Conservation (phyloP, 306 rosid species). For the Clitoria ternatea region DNA sequence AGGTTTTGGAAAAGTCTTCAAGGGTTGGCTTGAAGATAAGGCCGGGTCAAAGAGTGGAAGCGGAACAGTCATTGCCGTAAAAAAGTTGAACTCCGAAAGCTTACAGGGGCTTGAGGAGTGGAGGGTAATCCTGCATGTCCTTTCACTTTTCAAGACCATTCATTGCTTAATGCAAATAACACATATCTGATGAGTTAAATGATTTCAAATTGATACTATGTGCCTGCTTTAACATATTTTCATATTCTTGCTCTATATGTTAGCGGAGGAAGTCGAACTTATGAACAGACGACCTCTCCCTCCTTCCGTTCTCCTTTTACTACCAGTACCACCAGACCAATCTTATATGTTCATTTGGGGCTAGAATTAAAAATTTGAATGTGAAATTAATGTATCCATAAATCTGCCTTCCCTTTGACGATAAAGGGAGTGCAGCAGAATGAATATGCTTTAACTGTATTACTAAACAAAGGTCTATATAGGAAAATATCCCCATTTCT, state of each 20-base stretch:
- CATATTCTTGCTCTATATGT: background rate
- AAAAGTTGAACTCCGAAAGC: conserved; percentile 85
- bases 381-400: background rate
- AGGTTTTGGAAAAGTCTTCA: conserved; percentile 89
- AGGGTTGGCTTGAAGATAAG: conserved; percentile 91
- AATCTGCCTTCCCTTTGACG: background rate
- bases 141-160: background rate
- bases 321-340: no score
- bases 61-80: conserved; percentile 70
- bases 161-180: background rate
- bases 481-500: background rate
- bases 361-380: background rate
- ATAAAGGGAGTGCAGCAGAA: background rate
- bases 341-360: background rate
- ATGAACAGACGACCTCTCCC: background rate
- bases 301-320: no score
- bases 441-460: background rate
- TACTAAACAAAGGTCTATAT: background rate
- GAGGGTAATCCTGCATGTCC: conserved; percentile 53
- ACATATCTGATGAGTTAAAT: background rate
- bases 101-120: conserved; percentile 88
- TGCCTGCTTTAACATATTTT: background rate
- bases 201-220: background rate
- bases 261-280: background rate
- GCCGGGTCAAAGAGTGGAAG: conserved; percentile 44